A percentile compares a stretch with the other conserved stretches of the same genome.
Evolutionary conservation across 75 land plant genomes (phyloP).

Genomic region (Cunninghamia lanceolata): DNA sequence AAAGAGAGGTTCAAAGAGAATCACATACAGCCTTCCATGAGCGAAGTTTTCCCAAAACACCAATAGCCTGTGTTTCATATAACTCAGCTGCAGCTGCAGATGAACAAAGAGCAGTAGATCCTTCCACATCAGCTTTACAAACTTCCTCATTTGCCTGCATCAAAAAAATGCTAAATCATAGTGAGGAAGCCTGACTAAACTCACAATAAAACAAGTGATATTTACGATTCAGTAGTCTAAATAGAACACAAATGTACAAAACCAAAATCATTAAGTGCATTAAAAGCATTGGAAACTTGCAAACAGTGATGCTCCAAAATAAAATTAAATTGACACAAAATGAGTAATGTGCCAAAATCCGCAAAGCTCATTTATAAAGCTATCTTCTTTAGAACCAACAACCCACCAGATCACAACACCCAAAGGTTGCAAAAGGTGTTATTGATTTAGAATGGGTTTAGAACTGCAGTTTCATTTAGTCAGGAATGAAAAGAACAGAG

Average conservation of each 20-base stretch:
- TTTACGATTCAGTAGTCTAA: neutral
- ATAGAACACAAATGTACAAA: neutral
- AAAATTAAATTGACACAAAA: neutral
- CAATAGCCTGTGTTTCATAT: constrained; percentile 76
- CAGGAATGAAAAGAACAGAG: no score
- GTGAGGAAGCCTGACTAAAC: neutral
- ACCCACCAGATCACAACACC: no score
- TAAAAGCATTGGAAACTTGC: neutral
- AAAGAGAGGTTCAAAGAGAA: neutral
- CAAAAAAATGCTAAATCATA: neutral
- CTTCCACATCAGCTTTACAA: constrained; percentile 70
- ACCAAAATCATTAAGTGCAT: neutral
- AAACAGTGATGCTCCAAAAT: neutral
- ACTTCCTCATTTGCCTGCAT: constrained; percentile 89
- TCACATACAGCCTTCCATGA: constrained; percentile 94
- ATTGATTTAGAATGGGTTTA: no score
- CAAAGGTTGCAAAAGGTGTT: no score
- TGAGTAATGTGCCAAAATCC: neutral
- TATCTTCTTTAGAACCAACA: neutral
- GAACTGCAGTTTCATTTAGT: no score
- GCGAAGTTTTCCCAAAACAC: constrained; percentile 73
- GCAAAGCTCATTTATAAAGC: neutral
- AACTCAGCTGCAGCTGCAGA: constrained; percentile 44
- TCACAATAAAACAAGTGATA: neutral
- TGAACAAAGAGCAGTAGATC: constrained; percentile 80